Evolutionary conservation across 441 rosid genomes (phyloP).

Genomic region (Raphanus hybrid): DNA sequence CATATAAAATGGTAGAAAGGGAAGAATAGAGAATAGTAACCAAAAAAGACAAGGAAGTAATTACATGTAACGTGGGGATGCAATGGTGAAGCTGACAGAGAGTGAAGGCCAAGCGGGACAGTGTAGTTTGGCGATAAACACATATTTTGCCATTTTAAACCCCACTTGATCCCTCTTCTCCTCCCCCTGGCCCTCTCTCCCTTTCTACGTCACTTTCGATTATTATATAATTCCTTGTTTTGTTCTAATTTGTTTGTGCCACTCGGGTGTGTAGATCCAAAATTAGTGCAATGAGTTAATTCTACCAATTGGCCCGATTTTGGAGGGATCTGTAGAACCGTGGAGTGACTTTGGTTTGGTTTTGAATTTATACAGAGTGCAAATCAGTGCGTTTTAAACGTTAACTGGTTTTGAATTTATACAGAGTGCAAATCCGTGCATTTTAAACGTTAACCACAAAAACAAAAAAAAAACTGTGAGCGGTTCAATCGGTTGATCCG

Average conservation of each 20-base stretch:
- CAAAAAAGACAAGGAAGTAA: conserved; percentile 37
- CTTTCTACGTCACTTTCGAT: conserved; percentile 35
- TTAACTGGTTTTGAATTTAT: background rate
- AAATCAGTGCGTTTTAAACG: background rate
- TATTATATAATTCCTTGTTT: conserved; percentile 32
- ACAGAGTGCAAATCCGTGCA: too few relatives aligned
- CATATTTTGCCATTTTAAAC: conserved; percentile 42
- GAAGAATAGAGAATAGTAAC: conserved; percentile 15
- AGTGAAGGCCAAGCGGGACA: conserved; percentile 45
- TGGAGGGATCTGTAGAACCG: conserved; percentile 24
- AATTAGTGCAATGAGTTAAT: conserved; percentile 26
- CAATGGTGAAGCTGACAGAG: conserved; percentile 44
- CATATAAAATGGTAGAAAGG: background rate
- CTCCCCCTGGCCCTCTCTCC: conserved; percentile 35
- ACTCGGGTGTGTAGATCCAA: conserved; percentile 22
- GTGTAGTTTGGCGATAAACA: conserved; percentile 43
- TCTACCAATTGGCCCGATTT: conserved; percentile 21
- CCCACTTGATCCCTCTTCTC: conserved; percentile 46
- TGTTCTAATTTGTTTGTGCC: conserved; percentile 26
- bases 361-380: background rate
- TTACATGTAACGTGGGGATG: conserved; percentile 43
- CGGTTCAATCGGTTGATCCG: background rate
- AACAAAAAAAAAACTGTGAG: too few relatives aligned
- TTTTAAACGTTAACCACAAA: too few relatives aligned
- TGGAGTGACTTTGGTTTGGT: conserved; percentile 14